These are phyloP conservation scores for Colletotrichum eremochloae DNA, from an alignment of 2,329 filamentous ascomycete species.

Conservation along the genomic window DNA sequence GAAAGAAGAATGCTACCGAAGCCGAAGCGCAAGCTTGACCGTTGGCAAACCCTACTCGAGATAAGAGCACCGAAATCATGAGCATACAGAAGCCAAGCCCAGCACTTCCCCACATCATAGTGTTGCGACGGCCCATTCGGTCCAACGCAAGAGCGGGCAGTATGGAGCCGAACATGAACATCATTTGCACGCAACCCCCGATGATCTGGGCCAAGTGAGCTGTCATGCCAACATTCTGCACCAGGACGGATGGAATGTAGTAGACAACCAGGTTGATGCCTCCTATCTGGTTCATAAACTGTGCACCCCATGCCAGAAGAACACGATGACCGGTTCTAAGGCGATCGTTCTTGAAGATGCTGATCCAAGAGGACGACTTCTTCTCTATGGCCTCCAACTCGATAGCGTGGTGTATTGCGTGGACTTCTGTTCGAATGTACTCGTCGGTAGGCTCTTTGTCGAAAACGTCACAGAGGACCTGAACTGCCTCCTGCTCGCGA, in stretches of 20 bases:
- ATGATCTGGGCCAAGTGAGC: constrained; percentile 50
- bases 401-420: constrained; percentile 58
- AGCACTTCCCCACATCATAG: constrained; percentile 58
- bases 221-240: constrained; percentile 51
- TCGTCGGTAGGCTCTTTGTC: constrained; percentile 53
- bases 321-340: constrained; percentile 59
- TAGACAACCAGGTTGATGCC: constrained; percentile 62
- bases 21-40: constrained; percentile 44
- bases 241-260: constrained; percentile 51
- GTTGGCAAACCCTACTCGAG: constrained; percentile 38
- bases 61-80: constrained; percentile 53
- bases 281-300: constrained; percentile 64
- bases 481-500: constrained; percentile 52
- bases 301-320: constrained; percentile 60
- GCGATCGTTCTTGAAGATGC: constrained; percentile 58
- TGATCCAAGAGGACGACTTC: constrained; percentile 54
- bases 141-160: constrained; percentile 53
- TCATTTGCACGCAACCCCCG: constrained; percentile 53
- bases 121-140: constrained; percentile 55
- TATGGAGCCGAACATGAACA: constrained; percentile 55
- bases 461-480: constrained; percentile 55
- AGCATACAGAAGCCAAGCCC: constrained; percentile 54
- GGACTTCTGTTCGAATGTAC: constrained; percentile 51
- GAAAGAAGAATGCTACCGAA: constrained; percentile 55
- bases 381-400: constrained; percentile 51